Evolutionary conservation across 2,329 filamentous ascomycete species (phyloP).

Genomic region (Alternaria sp.): DNA sequence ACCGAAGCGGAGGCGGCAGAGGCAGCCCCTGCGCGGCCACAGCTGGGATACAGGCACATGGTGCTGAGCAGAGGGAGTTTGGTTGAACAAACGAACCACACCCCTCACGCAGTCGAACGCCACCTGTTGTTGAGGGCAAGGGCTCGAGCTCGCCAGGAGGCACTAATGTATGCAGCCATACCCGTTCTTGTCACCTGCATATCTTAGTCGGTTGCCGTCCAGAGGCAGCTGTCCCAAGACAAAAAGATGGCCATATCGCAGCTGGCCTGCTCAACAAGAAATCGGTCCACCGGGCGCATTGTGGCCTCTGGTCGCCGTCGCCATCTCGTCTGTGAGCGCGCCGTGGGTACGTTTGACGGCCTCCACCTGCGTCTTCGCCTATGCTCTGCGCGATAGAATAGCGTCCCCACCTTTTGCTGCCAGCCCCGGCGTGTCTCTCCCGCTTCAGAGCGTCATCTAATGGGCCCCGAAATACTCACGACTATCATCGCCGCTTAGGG

Average conservation of each 20-base stretch:
- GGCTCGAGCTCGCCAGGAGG: slow-evolving; percentile 4
- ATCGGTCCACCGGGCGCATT: slow-evolving; percentile 7
- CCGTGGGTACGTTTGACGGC: neutral
- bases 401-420: slow-evolving; percentile 21
- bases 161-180: slow-evolving; percentile 13
- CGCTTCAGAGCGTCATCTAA: slow-evolving; percentile 28
- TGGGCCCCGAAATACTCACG: slow-evolving; percentile 25
- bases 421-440: slow-evolving; percentile 21
- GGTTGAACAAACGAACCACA: slow-evolving; percentile 13
- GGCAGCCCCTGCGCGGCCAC: neutral
- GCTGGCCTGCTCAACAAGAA: slow-evolving; percentile 18
- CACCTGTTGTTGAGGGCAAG: slow-evolving; percentile 16
- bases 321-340: neutral
- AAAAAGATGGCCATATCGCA: slow-evolving; percentile 7
- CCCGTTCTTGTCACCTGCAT: slow-evolving; percentile 17
- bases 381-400: slow-evolving; percentile 10
- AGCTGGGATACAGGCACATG: slow-evolving; percentile 5
- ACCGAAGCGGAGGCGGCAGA: slow-evolving; percentile 17
- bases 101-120: slow-evolving; percentile 7
- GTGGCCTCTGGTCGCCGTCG: neutral
- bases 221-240: slow-evolving; percentile 9
- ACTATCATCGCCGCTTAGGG: slow-evolving; percentile 23
- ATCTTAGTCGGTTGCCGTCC: slow-evolving; percentile 7
- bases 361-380: slow-evolving; percentile 6
- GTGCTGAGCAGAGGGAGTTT: slow-evolving; percentile 4